phyloP scores from a whole-genome alignment of 1,284 basidiomycete genomes.

The Fistulina hepatica region DNA sequence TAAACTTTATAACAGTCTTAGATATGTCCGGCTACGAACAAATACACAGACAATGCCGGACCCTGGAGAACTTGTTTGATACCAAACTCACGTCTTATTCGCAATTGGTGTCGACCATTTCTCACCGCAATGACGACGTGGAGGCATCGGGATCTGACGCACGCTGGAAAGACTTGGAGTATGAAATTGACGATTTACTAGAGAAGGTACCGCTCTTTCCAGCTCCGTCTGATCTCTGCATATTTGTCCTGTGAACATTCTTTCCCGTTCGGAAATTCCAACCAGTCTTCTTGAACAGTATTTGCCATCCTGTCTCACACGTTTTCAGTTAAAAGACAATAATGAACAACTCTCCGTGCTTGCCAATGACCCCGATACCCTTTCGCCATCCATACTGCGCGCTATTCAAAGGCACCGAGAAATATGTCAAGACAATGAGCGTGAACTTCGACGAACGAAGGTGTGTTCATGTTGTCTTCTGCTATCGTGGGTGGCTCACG shows the following conservation, averaged over 20 bases:
- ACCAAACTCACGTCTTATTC: conserved; percentile 85
- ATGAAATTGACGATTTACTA: conserved; percentile 80
- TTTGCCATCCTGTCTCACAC: conserved; percentile 11
- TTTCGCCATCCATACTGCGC: conserved; percentile 79
- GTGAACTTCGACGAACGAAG: conserved; percentile 79
- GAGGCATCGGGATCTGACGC: conserved; percentile 60
- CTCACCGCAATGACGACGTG: conserved; percentile 50
- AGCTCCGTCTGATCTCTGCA: conserved; percentile 7
- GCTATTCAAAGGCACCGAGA: conserved; percentile 87
- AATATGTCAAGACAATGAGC: conserved; percentile 77
- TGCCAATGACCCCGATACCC: conserved; percentile 64
- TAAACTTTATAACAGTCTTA: no score
- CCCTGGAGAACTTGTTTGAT: conserved; percentile 85
- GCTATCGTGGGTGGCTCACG: not conserved
- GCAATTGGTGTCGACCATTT: conserved; percentile 70
- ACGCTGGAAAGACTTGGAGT: conserved; percentile 73
- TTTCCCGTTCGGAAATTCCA: not conserved
- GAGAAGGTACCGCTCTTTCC: conserved; percentile 54
- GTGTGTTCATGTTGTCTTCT: conserved; percentile 30
- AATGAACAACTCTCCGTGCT: conserved; percentile 65
- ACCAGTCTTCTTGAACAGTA: no score
- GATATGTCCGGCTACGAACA: conserved; percentile 74
- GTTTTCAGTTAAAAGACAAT: conserved; percentile 65
- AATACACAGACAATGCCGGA: conserved; percentile 78
- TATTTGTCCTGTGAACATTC: conserved; percentile 5